phyloP scores from a whole-genome alignment of 1,284 basidiomycete genomes.

The Sanghuangporus weigelae region DNA sequence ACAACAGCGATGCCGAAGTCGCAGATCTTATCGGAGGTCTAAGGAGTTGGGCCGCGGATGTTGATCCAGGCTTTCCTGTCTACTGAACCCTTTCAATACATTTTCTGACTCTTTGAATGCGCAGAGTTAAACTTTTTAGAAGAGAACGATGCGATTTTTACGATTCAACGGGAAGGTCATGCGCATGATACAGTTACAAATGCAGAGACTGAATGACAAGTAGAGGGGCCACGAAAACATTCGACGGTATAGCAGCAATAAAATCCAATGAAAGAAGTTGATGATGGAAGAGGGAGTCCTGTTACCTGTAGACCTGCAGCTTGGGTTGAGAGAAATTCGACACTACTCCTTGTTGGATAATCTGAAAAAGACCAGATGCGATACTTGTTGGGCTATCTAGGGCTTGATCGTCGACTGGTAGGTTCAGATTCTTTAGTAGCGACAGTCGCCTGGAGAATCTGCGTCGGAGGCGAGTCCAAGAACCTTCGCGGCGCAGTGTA shows the following conservation, averaged over 20 bases:
- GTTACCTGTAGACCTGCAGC: neutral
- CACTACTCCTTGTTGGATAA: constrained; percentile 1
- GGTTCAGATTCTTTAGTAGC: neutral
- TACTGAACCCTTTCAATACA: constrained; percentile 42
- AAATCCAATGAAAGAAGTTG: no score
- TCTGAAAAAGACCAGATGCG: neutral
- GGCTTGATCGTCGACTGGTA: neutral
- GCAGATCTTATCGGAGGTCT: constrained; percentile 77
- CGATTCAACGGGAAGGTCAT: neutral
- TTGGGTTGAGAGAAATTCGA: neutral
- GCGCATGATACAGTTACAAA: neutral
- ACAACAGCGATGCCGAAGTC: constrained; percentile 14
- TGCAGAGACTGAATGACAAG: neutral
- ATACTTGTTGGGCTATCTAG: neutral
- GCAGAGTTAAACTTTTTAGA: neutral
- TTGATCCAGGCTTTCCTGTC: constrained; percentile 72
- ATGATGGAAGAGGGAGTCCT: neutral
- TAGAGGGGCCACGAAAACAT: neutral
- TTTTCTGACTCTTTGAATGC: neutral
- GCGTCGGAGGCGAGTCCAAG: constrained; percentile 5
- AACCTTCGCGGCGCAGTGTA: neutral
- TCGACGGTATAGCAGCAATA: neutral
- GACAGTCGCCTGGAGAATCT: neutral
- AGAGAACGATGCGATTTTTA: neutral
- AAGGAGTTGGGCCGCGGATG: constrained; percentile 65